Evolutionary conservation across 805 yeast genomes (phyloP), one percentile per base, ranked within the genome.

Genomic region (Wickerhamiella bombiphila): DNA sequence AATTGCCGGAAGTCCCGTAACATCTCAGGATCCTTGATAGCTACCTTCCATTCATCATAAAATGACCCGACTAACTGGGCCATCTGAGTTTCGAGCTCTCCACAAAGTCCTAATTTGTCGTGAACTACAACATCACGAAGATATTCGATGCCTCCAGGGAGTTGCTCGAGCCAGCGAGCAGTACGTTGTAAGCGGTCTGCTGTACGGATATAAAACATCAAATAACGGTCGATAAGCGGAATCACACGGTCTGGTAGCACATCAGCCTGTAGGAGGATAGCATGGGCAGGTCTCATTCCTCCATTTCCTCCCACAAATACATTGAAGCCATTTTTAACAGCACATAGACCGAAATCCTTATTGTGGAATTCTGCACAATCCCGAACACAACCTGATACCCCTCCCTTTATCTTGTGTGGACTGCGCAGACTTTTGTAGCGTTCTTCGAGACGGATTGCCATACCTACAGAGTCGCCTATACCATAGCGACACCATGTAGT

Each of bases 261-360:
- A 42, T 55, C 59, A 2, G 59, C 50, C 21, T 55, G 53, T 22
- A 59, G 42, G 3, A 59, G 48, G 38, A 50, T 55, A 0, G 61
- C 63, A 45, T 58, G 63, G 3, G 64, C 63, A 2, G 64, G 64
- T 32, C 56, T 58, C 63, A 59, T 58, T 41, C 63, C 64, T 32
- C 64, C 64, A 40, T 59, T 59, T 20, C 63, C 64, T 13, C 64
- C 64, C 28, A 58, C 63, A 39, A 42, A 59, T 16, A 59, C 59
- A 38, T 56, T 58, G 42, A 48, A 59, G 2, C 64, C 64, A 37
- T 53, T 55, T 36, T 54, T 57, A 13, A 57, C 61, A 11, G 63
- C 59, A 44, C 62, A 57, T 1, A 59, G 47, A 8, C 64, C 64
- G 42, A 59, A 59, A 39, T 59, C 64, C 40, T 59, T 59, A 11